phyloP scores from a whole-genome alignment of 495 filamentous ascomycete species.

The Arthonia radiata region DNA sequence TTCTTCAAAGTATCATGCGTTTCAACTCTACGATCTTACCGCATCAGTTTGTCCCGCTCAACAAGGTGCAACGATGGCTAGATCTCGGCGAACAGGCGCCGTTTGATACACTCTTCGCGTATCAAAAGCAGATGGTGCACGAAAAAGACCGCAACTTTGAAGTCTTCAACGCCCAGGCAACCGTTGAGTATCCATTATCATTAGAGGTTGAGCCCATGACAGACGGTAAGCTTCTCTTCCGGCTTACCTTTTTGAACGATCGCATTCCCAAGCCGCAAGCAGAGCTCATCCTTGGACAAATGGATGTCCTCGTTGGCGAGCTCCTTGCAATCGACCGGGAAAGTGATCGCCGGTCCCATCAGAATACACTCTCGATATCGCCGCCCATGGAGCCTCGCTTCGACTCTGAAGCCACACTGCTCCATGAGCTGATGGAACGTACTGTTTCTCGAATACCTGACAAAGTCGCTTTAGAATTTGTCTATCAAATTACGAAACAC shows the following conservation, averaged over 20 bases:
- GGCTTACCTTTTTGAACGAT: conserved; percentile 33
- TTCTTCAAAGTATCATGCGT: conserved; percentile 31
- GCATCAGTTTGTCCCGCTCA: conserved; percentile 43
- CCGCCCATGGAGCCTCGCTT: conserved; percentile 24
- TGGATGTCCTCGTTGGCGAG: conserved; percentile 26
- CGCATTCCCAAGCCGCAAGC: conserved; percentile 39
- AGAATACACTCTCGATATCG: conserved; percentile 23
- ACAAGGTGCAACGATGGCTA: conserved; percentile 40
- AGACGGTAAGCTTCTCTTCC: conserved; percentile 22
- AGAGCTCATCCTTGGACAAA: conserved; percentile 30
- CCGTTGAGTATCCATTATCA: conserved; percentile 34
- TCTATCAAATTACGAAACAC: conserved; percentile 14
- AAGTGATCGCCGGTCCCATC: conserved; percentile 3
- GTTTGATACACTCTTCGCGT: conserved; percentile 61
- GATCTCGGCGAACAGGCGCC: conserved; percentile 29
- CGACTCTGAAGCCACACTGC: conserved; percentile 16
- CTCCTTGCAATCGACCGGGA: conserved; percentile 16
- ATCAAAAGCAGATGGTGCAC: conserved; percentile 30
- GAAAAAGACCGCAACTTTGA: conserved; percentile 1
- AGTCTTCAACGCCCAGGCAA: conserved; percentile 1
- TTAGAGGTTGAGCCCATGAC: conserved; percentile 38
- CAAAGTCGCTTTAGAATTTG: conserved; percentile 34
- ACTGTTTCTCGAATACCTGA: conserved; percentile 16
- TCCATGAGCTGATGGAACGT: conserved; percentile 40
- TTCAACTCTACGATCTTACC: conserved; percentile 34